Base-by-base conservation (phyloP, 1,284 basidiomycete genomes). In the Rhodotorula sp. region DNA sequence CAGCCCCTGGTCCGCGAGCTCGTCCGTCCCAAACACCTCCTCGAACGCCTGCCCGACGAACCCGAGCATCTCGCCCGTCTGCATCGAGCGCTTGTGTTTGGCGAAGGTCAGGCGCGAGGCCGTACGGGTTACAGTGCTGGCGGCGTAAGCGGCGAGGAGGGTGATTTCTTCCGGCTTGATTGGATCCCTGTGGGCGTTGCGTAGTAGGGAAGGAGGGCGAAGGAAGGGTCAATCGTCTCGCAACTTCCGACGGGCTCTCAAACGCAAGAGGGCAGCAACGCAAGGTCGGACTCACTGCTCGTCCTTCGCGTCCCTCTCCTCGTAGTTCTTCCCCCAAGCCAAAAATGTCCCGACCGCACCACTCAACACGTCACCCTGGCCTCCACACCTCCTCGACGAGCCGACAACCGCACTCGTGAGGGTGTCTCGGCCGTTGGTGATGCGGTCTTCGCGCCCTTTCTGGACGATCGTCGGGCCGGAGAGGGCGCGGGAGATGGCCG, bases 261-360 rank as follows among this genome's bases (percentile, higher is more conserved):
- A n/a, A n/a, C n/a, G n/a, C n/a, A n/a, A n/a, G n/a, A n/a, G n/a
- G n/a, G n/a, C n/a, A n/a, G n/a, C n/a, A 31, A 28, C 16, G 9
- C 44, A 40, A n/a, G 6, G 34, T 10, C 34, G 34, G 20, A 61
- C 67, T 15, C 50, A 69, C 70, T 55, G 48, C 13, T 65, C 63
- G 22, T 58, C 51, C 55, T 56, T 59, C 15, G 30, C 66, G 16
- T 60, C 44, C 9, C 11, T 91, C 91, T 87, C 86, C 76, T 92
- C 90, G 80, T 91, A 97, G 76, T 91, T 92, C 79, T 90, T 90
- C 4, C 90, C 92, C 94, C 95, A 99, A 2, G 94, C 94, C 69
- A 97, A 83, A 79, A 96, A 87, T 0, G 92, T 87, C 0, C 93
- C 94, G 11, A 93, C 88, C 50, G 86, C 85, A 9, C 95, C 95